Evolutionary conservation across 257 asterid species (phyloP).

Genomic region (Penstemon eatonii): DNA sequence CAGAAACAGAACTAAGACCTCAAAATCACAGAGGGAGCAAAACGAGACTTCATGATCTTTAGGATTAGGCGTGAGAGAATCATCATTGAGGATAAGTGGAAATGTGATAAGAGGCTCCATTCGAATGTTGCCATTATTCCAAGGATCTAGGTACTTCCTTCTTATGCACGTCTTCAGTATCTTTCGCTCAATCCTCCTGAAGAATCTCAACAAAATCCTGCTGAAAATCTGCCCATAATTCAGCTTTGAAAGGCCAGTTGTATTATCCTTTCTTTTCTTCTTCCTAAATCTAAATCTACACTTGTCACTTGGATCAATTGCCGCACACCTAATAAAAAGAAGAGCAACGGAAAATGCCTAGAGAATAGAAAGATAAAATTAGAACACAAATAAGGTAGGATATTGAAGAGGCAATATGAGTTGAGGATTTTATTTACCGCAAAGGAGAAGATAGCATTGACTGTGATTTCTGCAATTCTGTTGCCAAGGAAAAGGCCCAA

Average conservation of each 20-base stretch:
- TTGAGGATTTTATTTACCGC: constrained; percentile 43
- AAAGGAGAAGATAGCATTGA: constrained; percentile 58
- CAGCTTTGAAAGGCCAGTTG: constrained; percentile 35
- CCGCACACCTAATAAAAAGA: constrained; percentile 74
- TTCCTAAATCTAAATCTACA: constrained; percentile 58
- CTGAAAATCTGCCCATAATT: constrained; percentile 46
- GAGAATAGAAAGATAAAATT: neutral
- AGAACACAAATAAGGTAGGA: neutral
- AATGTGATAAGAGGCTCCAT: constrained; percentile 73
- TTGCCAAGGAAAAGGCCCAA: constrained; percentile 79
- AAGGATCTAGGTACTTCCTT: constrained; percentile 79
- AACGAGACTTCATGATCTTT: constrained; percentile 71
- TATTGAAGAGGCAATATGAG: neutral
- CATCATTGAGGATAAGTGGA: constrained; percentile 64
- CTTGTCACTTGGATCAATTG: constrained; percentile 84
- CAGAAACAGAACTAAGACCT: constrained; percentile 45
- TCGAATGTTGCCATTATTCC: constrained; percentile 44
- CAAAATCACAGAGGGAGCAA: constrained; percentile 84
- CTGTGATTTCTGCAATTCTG: constrained; percentile 57
- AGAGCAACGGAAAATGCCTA: constrained; percentile 73
- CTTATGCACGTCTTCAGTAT: constrained; percentile 72
- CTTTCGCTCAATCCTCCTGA: constrained; percentile 71
- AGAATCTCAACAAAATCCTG: constrained; percentile 57
- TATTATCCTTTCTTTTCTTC: constrained; percentile 43
- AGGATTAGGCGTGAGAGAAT: constrained; percentile 55